These are phyloP conservation scores for Chlamydomonas sp. DNA, from an alignment of 139 green algal genomes.

Conservation along the genomic window DNA sequence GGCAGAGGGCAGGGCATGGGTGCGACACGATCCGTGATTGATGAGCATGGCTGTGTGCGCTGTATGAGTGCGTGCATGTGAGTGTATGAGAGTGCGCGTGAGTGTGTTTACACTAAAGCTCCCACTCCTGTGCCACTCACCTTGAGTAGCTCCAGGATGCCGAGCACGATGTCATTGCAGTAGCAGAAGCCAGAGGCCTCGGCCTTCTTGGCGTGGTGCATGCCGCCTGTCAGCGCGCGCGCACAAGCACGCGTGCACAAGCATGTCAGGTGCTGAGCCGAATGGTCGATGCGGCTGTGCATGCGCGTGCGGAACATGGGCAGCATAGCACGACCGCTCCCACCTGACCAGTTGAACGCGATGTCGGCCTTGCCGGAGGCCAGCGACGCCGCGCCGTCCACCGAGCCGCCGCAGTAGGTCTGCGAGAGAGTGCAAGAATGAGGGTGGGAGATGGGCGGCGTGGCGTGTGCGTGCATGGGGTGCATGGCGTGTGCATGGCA, in stretches of 20 bases:
- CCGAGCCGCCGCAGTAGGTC: conserved; percentile 62
- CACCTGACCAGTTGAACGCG: conserved; percentile 89
- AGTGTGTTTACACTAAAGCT: too few relatives aligned
- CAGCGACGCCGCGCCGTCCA: conserved; percentile 83
- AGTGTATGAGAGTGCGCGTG: too few relatives aligned
- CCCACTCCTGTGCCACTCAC: conserved; percentile 5
- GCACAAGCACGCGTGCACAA: too few relatives aligned
- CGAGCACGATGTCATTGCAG: conserved; percentile 97
- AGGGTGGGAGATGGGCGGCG: background rate
- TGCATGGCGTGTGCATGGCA: background rate
- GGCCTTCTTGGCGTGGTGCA: conserved; percentile 94
- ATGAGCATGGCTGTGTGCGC: too few relatives aligned
- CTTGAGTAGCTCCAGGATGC: conserved; percentile 94
- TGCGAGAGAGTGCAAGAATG: too few relatives aligned
- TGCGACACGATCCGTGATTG: background rate
- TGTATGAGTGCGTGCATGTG: too few relatives aligned
- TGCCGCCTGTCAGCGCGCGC: conserved; percentile 54
- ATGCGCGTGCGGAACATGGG: background rate
- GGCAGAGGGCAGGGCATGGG: background rate
- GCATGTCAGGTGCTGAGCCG: too few relatives aligned
- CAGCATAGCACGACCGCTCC: background rate
- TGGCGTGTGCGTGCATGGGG: too few relatives aligned
- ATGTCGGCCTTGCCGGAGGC: conserved; percentile 74
- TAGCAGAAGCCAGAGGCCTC: conserved; percentile 91
- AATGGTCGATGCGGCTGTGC: too few relatives aligned